Conservation (phyloP, 2,329 filamentous ascomycete genomes). For the Furcasterigmium furcatum region DNA sequence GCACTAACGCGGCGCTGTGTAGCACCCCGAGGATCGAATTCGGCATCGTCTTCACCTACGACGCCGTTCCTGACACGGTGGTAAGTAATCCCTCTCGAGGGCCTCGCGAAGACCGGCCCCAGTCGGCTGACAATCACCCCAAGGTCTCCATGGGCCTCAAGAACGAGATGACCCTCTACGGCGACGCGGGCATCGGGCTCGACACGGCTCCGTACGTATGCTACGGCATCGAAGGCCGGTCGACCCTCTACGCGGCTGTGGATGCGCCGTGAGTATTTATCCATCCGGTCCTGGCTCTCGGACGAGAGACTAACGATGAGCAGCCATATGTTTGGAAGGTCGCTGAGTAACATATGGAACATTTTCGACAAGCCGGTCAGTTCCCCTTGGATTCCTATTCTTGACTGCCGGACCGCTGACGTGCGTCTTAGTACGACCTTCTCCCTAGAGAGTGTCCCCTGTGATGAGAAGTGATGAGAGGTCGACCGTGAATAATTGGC, state of each 20-base stretch:
- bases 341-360: neutral
- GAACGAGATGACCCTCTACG: neutral
- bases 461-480: too few species aligned
- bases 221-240: neutral
- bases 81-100: slow-evolving; percentile 1
- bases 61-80: neutral
- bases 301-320: neutral
- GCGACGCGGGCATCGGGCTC: neutral
- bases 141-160: slow-evolving; percentile 2
- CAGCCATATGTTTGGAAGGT: neutral
- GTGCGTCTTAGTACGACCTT: neutral
- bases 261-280: slow-evolving; percentile 1
- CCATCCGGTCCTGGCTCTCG: neutral
- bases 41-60: slow-evolving; percentile 3
- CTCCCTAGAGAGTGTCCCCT: neutral
- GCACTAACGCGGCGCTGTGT: neutral
- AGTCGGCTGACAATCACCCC: too few species aligned
- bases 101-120: too few species aligned
- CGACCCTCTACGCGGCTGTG: neutral
- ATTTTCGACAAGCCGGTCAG: neutral
- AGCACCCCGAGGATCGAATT: neutral
- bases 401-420: neutral
- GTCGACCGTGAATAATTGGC: too few species aligned
- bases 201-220: neutral
- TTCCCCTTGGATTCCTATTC: neutral